Evolutionary conservation across 179 eudicot genomes (phyloP), one percentile per base, ranked within the genome.

Genomic region (Sideroxylon spinosum): DNA sequence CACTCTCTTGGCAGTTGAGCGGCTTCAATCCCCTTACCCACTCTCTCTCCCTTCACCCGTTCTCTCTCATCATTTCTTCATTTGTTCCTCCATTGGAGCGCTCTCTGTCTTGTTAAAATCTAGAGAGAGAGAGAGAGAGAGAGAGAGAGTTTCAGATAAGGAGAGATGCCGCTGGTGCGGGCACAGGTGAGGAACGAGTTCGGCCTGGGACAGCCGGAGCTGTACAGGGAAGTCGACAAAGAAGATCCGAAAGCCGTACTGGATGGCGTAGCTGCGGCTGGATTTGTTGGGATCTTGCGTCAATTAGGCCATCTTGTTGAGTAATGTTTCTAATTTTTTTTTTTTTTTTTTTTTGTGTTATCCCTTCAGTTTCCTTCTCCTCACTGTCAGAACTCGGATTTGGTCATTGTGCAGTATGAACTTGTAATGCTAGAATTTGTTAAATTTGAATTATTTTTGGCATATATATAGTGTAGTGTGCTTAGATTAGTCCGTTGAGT

Each of bases 291-390:
- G 81, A 82, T 96, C 88, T 87, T 96, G 79, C 97, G 99, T 55
- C 99, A 96, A 81, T 88, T 96, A 32, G 99, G 99, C 74, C 97
- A 96, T 88, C 99, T 96, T 59, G 89, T 98, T 23, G 93, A 91
- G 99, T 96, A 83, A 73, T 89, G 82, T 66, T 74, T 76, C 53
- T 53, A 65, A 28, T 75, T 65, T 37, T 69, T 44, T n/a, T n/a
- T n/a, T n/a, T n/a, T n/a, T n/a, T n/a, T n/a, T n/a, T n/a, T n/a
- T n/a, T n/a, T n/a, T n/a, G n/a, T n/a, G n/a, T n/a, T 74, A 3
- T 32, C 37, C 37, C 44, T 37, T 65, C 23, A 56, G 50, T 65
- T 20, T 74, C 68, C 48, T 25, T 7, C 25, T 53, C 57, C 29
- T 46, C 37, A 11, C 8, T 46, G 32, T 17, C 6, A 50, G 12